Base-by-base conservation (phyloP, 2,329 filamentous ascomycete species). In the Xylariaceae sp. region DNA sequence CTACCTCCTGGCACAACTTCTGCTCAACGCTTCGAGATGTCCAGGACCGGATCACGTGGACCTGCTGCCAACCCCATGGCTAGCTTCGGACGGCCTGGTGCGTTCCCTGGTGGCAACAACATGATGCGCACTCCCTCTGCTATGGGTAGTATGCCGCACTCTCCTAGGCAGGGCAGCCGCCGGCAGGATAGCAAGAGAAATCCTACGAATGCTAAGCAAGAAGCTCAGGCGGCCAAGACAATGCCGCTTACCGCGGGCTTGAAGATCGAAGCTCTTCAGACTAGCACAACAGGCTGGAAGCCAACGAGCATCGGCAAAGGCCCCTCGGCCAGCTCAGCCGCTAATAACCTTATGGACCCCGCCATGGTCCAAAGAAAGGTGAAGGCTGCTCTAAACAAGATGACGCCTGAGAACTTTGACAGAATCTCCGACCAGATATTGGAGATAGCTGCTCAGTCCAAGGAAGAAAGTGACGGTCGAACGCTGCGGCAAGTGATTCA, bases 331-430 rank as follows among this genome's bases (percentile, higher is more conserved):
- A 64, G 71, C 52, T 71, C 76, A 48, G 71, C 75, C 56, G 68
- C 75, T 11, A 4, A 1, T 9, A 74, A 75, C 44, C 79, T 89
- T 62, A 81, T 97, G 74, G 83, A 95, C 58, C 92, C 94, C 19
- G 89, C 92, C 62, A 83, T 94, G 77, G 94, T 99, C 51, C 94
- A 99, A 75, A 86, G 92, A 61, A 99, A 99, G 85, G 94, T 99
- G 68, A 99, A 99, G 85, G 87, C 90, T 57, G 89, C 89, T 54
- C 77, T 99, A 63, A 99, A 99, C 84, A 99, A 99, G 86, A 97
- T 99, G 94, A 97, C 94, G 0, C 94, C 94, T 0, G 94, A 99
- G 74, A 99, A 97, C 67, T 99, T 99, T 39, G 65, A 66, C 42
- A 64, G 44, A 40, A 96, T 99, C 60, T 83, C 94, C 6, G 88